phyloP scores from a whole-genome alignment of 306 rosid genomes.

The Malus sieversii region DNA sequence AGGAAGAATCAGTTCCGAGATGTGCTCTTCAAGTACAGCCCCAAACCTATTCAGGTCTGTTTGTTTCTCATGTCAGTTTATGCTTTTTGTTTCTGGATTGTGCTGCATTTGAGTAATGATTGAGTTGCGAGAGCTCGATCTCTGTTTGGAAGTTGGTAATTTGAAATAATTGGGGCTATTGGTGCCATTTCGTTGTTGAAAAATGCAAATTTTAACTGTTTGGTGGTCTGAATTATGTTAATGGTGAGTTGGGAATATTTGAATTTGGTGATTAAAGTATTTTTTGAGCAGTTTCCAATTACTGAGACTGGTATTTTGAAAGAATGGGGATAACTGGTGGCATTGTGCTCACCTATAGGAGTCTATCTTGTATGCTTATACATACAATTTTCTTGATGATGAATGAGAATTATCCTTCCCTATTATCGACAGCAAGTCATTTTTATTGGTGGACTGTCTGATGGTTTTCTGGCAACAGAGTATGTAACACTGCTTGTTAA shows the following conservation, averaged over 20 bases:
- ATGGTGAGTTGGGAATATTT: background rate
- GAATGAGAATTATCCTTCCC: conserved; percentile 7
- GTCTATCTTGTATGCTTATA: background rate
- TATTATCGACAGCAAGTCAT: conserved; percentile 80
- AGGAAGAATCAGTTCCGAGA: conserved; percentile 80
- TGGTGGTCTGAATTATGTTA: background rate
- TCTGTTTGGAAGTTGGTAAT: background rate
- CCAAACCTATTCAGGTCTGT: conserved; percentile 82
- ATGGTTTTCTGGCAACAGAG: conserved; percentile 89
- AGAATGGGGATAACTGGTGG: background rate
- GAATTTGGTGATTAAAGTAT: background rate
- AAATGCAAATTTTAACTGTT: background rate
- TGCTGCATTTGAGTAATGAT: background rate
- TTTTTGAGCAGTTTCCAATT: background rate
- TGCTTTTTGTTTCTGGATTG: background rate
- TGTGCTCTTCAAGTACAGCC: conserved; percentile 82
- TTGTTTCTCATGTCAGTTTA: background rate
- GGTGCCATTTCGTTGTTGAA: background rate
- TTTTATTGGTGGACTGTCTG: conserved; percentile 88
- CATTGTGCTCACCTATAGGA: background rate
- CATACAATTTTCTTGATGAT: background rate
- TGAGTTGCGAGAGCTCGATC: background rate
- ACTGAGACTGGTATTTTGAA: background rate
- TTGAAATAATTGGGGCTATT: background rate
- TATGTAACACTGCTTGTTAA: conserved; percentile 26